A percentile compares a stretch with the other conserved stretches of the same genome.
Evolutionary conservation across 78 protist genomes (phyloP).

Genomic region (Neovahlkampfia damariscottae): DNA sequence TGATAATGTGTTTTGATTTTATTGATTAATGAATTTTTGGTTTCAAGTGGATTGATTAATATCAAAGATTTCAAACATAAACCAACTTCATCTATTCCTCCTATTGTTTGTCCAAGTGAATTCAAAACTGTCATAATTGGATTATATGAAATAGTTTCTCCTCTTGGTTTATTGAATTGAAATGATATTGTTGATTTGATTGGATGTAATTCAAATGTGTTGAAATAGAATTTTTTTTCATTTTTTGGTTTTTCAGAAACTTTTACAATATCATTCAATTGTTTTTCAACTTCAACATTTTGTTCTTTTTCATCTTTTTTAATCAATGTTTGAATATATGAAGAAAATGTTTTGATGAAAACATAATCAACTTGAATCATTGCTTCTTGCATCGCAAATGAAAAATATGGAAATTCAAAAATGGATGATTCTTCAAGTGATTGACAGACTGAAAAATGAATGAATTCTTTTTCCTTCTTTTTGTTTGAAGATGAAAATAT

Average conservation of each 20-base stretch:
- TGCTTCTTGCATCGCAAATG: not conserved
- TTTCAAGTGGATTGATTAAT: not conserved
- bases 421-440: not conserved
- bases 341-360: not conserved
- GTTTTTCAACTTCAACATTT: no score
- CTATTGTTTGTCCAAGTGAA: not conserved
- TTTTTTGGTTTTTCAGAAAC: not conserved
- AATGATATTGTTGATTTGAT: not conserved
- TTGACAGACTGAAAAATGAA: not conserved
- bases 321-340: not conserved
- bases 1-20: slow-evolving; percentile 25
- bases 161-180: not conserved
- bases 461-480: not conserved
- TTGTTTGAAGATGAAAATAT: not conserved
- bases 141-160: no score
- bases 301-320: not conserved
- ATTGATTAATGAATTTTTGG: not conserved
- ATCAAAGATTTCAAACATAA: slow-evolving; percentile 4
- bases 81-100: not conserved
- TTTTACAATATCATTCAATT: not conserved
- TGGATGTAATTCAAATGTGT: not conserved
- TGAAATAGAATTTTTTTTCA: not conserved
- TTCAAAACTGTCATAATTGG: not conserved
- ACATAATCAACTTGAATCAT: not conserved
- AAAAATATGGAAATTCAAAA: not conserved